Conservation (phyloP, 2,329 filamentous ascomycete genomes). For the Penicillium sp. region DNA sequence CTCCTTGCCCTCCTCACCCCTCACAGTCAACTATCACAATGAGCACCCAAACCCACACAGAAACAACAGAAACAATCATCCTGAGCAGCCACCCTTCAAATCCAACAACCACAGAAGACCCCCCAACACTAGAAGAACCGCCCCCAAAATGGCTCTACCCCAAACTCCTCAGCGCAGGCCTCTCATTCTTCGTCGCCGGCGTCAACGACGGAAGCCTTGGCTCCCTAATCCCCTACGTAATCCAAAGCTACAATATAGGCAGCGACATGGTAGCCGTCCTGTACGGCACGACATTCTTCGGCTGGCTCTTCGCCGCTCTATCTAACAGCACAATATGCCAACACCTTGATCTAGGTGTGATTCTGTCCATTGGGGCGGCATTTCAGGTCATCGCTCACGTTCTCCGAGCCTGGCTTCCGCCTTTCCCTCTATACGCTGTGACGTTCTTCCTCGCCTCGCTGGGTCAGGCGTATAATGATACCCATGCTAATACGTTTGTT, state of each 20-base stretch:
- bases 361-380: slow-evolving; percentile 60
- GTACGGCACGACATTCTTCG: slow-evolving; percentile 61
- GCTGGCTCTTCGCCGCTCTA: slow-evolving; percentile 63
- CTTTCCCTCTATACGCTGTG: slow-evolving; percentile 60
- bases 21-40: not conserved
- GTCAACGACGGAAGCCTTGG: slow-evolving; percentile 69
- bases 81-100: slow-evolving; percentile 1
- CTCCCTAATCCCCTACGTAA: slow-evolving; percentile 65
- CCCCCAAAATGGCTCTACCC: slow-evolving; percentile 31
- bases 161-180: slow-evolving; percentile 60
- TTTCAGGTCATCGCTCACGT: slow-evolving; percentile 55
- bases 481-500: slow-evolving; percentile 67
- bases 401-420: slow-evolving; percentile 61
- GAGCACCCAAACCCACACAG: slow-evolving; percentile 13
- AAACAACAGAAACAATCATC: slow-evolving; percentile 10
- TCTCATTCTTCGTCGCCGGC: slow-evolving; percentile 69
- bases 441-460: slow-evolving; percentile 64
- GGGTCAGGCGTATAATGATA: slow-evolving; percentile 67
- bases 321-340: slow-evolving; percentile 55
- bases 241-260: slow-evolving; percentile 59
- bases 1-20: not conserved
- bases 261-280: slow-evolving; percentile 58
- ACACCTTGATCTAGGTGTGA: slow-evolving; percentile 59
- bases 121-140: not conserved
- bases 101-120: not conserved